Conservation (phyloP, 441 rosid species). For the Daphne laureola region DNA sequence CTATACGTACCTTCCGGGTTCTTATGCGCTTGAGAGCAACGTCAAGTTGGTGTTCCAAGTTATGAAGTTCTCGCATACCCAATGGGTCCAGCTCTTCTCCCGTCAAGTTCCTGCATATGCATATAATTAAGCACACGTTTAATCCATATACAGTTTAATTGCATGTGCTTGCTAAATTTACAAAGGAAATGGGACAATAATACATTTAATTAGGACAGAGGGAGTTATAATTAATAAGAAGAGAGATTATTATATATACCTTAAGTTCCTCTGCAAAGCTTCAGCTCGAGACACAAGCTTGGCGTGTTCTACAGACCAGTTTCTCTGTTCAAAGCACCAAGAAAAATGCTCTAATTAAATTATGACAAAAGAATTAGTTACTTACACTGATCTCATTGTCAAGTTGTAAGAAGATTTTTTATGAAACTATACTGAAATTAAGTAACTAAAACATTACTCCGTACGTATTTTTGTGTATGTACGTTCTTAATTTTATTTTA, state of each 20-base stretch:
- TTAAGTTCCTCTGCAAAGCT: conserved; percentile 52
- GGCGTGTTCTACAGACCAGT: conserved; percentile 48
- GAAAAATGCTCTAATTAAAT: no score
- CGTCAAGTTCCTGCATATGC: conserved; percentile 27
- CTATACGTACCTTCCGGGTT: conserved; percentile 45
- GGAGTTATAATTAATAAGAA: no score
- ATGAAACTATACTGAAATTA: no score
- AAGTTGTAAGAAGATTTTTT: no score
- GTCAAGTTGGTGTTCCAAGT: conserved; percentile 59
- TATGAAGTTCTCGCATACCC: conserved; percentile 43
- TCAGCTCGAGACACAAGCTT: conserved; percentile 59
- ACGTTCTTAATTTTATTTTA: no score
- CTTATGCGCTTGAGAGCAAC: conserved; percentile 49
- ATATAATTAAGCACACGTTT: no score
- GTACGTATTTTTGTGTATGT: neutral
- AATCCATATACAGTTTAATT: neutral
- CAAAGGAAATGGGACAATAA: no score
- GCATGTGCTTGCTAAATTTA: neutral
- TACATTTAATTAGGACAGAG: no score
- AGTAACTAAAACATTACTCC: no score
- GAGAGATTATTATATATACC: conserved; percentile 26
- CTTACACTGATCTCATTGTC: no score
- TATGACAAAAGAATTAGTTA: no score
- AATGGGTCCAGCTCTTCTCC: conserved; percentile 48
- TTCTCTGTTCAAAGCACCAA: conserved; percentile 44